phyloP scores from a whole-genome alignment of 2,329 filamentous ascomycete genomes.

The Monilinia polystroma region DNA sequence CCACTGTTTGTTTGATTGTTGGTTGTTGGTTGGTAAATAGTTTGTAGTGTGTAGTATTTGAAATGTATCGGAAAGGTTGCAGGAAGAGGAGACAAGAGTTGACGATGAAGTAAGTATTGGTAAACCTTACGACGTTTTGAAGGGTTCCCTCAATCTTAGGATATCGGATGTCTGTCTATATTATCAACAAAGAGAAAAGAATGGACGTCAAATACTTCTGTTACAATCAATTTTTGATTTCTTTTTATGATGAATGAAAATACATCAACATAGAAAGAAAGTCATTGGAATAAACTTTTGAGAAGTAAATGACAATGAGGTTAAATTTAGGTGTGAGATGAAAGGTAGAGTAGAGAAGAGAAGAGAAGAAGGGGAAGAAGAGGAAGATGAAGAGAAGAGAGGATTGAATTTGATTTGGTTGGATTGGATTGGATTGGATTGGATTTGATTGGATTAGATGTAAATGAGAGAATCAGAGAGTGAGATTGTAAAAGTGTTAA shows the following conservation, averaged over 20 bases:
- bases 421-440: too few species aligned
- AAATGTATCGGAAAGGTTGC: not conserved
- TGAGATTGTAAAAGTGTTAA: too few species aligned
- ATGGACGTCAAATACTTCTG: conserved; percentile 27
- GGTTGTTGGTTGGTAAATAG: not conserved
- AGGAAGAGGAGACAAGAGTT: not conserved
- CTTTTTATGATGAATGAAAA: not conserved
- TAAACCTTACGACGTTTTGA: not conserved
- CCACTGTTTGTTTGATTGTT: too few species aligned
- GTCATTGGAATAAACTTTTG: not conserved
- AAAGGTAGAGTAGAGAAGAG: not conserved
- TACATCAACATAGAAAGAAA: not conserved
- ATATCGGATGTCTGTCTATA: not conserved
- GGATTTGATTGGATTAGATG: too few species aligned
- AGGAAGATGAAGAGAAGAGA: not conserved
- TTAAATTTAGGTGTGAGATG: not conserved
- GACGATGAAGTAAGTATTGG: not conserved
- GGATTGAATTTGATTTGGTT: too few species aligned
- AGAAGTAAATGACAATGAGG: conserved; percentile 15
- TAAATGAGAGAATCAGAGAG: too few species aligned
- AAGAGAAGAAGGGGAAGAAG: not conserved
- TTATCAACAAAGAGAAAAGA: conserved; percentile 25
- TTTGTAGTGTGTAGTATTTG: not conserved
- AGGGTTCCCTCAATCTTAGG: conserved; percentile 9
- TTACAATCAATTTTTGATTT: not conserved